A percentile compares a stretch with the other conserved stretches of the same genome.
phyloP scores from a whole-genome alignment of 2,329 filamentous ascomycete genomes.

The Coniosporium tulheliwenetii region DNA sequence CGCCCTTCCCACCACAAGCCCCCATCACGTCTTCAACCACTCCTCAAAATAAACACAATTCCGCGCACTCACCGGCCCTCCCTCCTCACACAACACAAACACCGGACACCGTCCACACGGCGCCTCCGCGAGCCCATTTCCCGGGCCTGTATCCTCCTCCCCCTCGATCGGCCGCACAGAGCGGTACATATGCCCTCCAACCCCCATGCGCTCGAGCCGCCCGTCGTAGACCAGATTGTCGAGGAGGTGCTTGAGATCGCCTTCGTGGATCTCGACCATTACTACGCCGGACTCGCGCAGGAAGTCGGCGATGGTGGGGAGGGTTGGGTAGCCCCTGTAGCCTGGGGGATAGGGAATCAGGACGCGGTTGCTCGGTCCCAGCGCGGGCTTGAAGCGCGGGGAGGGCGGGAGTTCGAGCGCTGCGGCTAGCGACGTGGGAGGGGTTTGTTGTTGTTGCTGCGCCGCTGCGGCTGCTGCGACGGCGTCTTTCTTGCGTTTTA shows the following conservation, averaged over 20 bases:
- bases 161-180: slow-evolving; percentile 17
- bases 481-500: slow-evolving; percentile 12
- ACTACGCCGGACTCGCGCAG: slow-evolving; percentile 56
- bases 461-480: no score
- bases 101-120: slow-evolving; percentile 89
- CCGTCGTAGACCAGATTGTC: slow-evolving; percentile 84
- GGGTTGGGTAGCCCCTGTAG: slow-evolving; percentile 57
- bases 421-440: slow-evolving; percentile 12
- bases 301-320: slow-evolving; percentile 59
- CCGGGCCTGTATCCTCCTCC: slow-evolving; percentile 26
- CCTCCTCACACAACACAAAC: slow-evolving; percentile 81
- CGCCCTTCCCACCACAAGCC: no score
- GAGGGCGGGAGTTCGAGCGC: background rate
- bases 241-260: slow-evolving; percentile 71
- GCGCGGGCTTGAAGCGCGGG: slow-evolving; percentile 6
- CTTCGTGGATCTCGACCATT: slow-evolving; percentile 44
- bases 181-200: slow-evolving; percentile 28
- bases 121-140: slow-evolving; percentile 70
- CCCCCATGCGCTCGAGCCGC: slow-evolving; percentile 50
- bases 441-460: background rate
- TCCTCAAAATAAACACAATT: slow-evolving; percentile 84
- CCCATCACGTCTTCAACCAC: slow-evolving; percentile 44
- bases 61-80: slow-evolving; percentile 74
- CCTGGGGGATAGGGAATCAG: slow-evolving; percentile 13
- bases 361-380: slow-evolving; percentile 4